Evolutionary conservation across 2,329 filamentous ascomycete genomes (phyloP).

Genomic region (Fusarium nanum): DNA sequence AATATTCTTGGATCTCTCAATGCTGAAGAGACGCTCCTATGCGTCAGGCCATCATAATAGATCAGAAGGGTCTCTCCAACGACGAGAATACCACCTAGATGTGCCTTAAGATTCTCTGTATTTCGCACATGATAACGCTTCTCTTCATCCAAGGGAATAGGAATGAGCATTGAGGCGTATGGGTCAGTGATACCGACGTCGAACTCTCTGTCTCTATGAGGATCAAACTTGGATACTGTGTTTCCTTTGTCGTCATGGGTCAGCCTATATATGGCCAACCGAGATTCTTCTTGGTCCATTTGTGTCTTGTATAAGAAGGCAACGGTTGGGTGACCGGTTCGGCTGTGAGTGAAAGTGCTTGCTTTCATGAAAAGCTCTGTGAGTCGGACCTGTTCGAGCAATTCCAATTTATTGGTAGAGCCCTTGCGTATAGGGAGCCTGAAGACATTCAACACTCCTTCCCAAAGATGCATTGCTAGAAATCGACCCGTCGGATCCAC

Average conservation of each 20-base stretch:
- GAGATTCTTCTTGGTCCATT: conserved; percentile 63
- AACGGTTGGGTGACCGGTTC: conserved; percentile 68
- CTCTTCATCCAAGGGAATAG: conserved; percentile 67
- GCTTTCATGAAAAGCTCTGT: conserved; percentile 71
- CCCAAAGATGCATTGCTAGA: conserved; percentile 70
- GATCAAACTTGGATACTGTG: conserved; percentile 66
- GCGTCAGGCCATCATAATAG: conserved; percentile 84
- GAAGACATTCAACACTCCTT: conserved; percentile 68
- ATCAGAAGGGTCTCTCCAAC: conserved; percentile 84
- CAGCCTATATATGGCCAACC: conserved; percentile 69
- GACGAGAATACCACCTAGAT: conserved; percentile 76
- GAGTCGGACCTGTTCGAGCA: conserved; percentile 66
- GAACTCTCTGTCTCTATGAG: conserved; percentile 65
- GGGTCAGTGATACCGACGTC: conserved; percentile 65
- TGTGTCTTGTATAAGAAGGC: conserved; percentile 69
- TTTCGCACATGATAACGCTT: conserved; percentile 72
- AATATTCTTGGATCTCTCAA: conserved; percentile 84
- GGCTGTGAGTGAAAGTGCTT: conserved; percentile 67
- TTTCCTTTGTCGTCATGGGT: conserved; percentile 68
- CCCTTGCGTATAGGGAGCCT: conserved; percentile 62
- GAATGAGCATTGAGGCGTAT: conserved; percentile 71
- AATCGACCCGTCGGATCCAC: conserved; percentile 81
- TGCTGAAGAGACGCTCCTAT: conserved; percentile 71
- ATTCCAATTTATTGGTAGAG: conserved; percentile 57
- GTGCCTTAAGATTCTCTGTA: conserved; percentile 63